A percentile compares a stretch with the other conserved stretches of the same genome.
Evolutionary conservation across 257 asterid species (phyloP).

Genomic region (Craterostigma plantagineum): DNA sequence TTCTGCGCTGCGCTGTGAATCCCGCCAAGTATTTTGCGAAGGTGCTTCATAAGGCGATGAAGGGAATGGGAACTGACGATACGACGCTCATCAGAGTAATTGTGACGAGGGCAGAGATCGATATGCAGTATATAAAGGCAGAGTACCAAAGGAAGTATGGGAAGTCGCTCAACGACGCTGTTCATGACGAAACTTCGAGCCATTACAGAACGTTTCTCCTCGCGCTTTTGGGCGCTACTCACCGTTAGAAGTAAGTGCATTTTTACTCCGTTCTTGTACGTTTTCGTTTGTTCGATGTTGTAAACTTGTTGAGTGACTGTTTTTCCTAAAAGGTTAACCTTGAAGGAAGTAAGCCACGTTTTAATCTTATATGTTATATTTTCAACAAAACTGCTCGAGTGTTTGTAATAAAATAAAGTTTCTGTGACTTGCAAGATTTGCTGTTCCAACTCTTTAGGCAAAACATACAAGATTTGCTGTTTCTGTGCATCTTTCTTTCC

Average conservation of each 20-base stretch:
- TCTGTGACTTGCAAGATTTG: too few relatives aligned
- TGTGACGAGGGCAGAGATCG: conserved; percentile 81
- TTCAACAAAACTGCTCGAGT: too few relatives aligned
- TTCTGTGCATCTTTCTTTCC: too few relatives aligned
- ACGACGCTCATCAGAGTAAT: conserved; percentile 46
- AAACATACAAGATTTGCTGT: too few relatives aligned
- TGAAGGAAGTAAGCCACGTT: too few relatives aligned
- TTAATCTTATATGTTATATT: too few relatives aligned
- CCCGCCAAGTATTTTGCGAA: conserved; percentile 71
- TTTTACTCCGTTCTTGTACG: too few relatives aligned
- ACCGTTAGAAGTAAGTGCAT: conserved; percentile 6
- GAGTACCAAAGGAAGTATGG: conserved; percentile 63
- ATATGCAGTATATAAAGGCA: conserved; percentile 70
- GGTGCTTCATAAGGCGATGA: conserved; percentile 75
- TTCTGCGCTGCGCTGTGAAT: conserved; percentile 59
- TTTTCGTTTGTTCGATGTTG: too few relatives aligned
- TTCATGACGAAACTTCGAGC: conserved; percentile 61
- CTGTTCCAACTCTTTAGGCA: too few relatives aligned
- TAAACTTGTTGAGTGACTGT: too few relatives aligned
- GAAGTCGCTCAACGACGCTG: conserved; percentile 48
- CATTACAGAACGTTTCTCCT: conserved; percentile 60
- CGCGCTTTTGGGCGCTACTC: conserved; percentile 44
- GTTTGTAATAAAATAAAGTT: too few relatives aligned
- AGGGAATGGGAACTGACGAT: conserved; percentile 83
- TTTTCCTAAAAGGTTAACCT: too few relatives aligned